phyloP scores from a whole-genome alignment of 768 basidiomycete genomes.

The Tylopilus felleus region DNA sequence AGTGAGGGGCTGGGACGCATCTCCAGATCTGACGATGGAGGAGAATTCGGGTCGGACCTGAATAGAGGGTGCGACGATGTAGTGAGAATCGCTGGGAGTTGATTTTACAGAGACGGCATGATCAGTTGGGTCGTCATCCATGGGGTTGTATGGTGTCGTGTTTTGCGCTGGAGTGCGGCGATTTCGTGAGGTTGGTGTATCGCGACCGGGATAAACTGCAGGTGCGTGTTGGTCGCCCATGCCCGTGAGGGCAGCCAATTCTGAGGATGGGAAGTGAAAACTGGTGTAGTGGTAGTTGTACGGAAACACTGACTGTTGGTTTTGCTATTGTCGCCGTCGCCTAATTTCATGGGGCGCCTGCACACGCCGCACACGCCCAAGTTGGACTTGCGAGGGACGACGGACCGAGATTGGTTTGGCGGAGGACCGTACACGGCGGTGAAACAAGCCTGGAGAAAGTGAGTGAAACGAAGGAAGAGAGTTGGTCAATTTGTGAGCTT shows the following conservation, averaged over 20 bases:
- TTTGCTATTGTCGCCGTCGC: constrained; percentile 76
- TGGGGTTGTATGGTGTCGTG: constrained; percentile 54
- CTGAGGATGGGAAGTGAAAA: constrained; percentile 40
- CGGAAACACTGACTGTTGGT: constrained; percentile 74
- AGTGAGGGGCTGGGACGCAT: constrained; percentile 79
- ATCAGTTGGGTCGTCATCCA: constrained; percentile 85
- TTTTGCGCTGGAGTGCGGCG: constrained; percentile 22
- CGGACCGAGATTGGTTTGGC: constrained; percentile 50
- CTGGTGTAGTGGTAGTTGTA: not conserved
- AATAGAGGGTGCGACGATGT: constrained; percentile 89
- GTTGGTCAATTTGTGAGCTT: constrained; percentile 5
- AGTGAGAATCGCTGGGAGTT: constrained; percentile 47
- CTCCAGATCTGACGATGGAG: constrained; percentile 66
- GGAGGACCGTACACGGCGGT: constrained; percentile 94
- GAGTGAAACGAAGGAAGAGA: constrained; percentile 6
- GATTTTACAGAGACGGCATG: constrained; percentile 49
- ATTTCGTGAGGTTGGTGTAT: constrained; percentile 42
- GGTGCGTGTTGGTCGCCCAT: constrained; percentile 63
- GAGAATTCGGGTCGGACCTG: constrained; percentile 92
- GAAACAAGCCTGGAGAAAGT: constrained; percentile 77
- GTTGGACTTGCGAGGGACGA: constrained; percentile 66
- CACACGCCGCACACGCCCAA: constrained; percentile 97
- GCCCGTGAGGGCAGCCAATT: constrained; percentile 91
- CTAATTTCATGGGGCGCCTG: constrained; percentile 93
- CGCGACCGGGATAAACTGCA: constrained; percentile 66